Evolutionary conservation across 768 basidiomycete species (phyloP), one percentile per base, ranked within the genome.

Genomic region (Suillus clintonianus): DNA sequence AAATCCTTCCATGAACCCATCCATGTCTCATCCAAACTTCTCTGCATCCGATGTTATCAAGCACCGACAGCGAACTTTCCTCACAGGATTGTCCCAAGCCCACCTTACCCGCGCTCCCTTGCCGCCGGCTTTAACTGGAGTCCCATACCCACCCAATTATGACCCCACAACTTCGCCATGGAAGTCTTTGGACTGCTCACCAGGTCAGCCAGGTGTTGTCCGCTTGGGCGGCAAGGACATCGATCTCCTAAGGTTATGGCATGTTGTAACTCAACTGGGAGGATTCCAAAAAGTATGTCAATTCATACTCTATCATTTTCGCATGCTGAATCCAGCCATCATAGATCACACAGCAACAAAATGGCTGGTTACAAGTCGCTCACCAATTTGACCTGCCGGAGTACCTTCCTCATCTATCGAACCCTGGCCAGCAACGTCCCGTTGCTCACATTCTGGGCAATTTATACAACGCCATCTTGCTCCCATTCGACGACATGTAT

Each of bases 201-300:
- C 79, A 61, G 67, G 70, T 11, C 89, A 90, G 65, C 67, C 82
- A 13, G 92, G 93, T 37, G 77, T 82, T 45, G 81, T 94, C 73
- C 85, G 86, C 55, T 70, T 94, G 22, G 89, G 86, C 3, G 90
- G 89, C 19, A 89, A 84, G 72, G 91, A 93, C 68, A 77, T 94
- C 51, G 89, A 91, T 71, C 74, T 94, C n/a, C 88, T 89, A 74
- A 89, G 82, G 70, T 76, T 94, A 11, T 94, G 89, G 87, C 81
- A 80, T 14, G 65, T 85, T 47, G 88, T 91, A 51, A 77, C 77
- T 62, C 82, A 86, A 66, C 68, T 77, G 41, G 92, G 93, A 30
- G 92, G 92, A 34, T 79, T 80, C 19, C 73, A 77, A 65, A 85
- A 82, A 70, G 92, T 92, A 77, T 70, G 84, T 78, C 60, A 22